Conservation (phyloP, 441 rosid species). For the Adansonia rubrostipa region DNA sequence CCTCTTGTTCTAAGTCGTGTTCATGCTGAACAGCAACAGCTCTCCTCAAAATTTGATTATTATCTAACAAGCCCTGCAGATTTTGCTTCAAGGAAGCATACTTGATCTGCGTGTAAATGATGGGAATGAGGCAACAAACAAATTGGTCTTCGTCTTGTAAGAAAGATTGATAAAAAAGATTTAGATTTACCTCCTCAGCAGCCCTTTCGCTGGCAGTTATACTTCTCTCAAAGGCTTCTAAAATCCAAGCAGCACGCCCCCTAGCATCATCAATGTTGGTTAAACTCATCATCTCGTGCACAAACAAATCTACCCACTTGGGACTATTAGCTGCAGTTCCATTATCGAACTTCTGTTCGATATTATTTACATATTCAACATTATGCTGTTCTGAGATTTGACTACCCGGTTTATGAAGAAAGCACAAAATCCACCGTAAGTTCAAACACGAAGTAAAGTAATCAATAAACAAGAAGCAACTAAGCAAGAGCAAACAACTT, state of each 20-base stretch:
- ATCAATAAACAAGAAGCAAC: not conserved
- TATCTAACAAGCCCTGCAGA: slow-evolving; percentile 9
- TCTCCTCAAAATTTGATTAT: slow-evolving; percentile 23
- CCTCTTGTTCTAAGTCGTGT: not conserved
- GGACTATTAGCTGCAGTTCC: not conserved
- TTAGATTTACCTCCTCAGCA: not conserved
- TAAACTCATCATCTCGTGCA: slow-evolving; percentile 8
- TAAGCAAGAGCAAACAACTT: slow-evolving; percentile 13
- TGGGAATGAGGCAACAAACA: slow-evolving; percentile 1
- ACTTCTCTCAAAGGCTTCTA: slow-evolving; percentile 14
- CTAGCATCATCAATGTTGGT: not conserved
- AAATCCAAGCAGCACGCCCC: slow-evolving; percentile 15
- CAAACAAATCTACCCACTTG: slow-evolving; percentile 16
- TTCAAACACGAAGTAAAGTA: not conserved
- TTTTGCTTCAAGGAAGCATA: slow-evolving; percentile 13
- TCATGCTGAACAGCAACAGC: slow-evolving; percentile 21
- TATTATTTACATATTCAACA: slow-evolving; percentile 1
- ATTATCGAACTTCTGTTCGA: not conserved
- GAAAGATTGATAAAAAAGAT: not conserved
- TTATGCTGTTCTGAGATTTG: not conserved
- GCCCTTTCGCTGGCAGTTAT: slow-evolving; percentile 4
- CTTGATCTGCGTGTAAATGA: not conserved
- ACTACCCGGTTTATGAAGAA: not conserved
- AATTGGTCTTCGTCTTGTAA: not conserved
- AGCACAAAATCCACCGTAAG: not conserved